Percentiles rank a stretch among this genome's conserved stretches.
Evolutionary conservation across 2,329 filamentous ascomycete genomes (phyloP).

Genomic region (Trichoderma polysporum): DNA sequence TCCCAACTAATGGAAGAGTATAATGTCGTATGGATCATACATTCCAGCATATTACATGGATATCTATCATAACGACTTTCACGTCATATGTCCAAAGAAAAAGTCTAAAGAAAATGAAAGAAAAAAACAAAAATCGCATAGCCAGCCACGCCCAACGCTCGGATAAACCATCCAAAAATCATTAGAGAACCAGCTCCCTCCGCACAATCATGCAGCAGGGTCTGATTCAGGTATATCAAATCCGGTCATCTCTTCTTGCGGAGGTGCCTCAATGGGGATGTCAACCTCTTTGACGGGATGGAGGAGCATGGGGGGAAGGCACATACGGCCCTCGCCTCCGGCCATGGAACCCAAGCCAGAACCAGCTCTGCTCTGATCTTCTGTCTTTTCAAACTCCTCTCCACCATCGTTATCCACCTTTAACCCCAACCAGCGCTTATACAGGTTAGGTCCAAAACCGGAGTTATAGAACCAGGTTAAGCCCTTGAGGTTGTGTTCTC

Average conservation of each 20-base stretch:
- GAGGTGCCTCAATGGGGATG: constrained; percentile 59
- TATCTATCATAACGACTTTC: constrained; percentile 8
- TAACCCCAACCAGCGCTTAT: constrained; percentile 82
- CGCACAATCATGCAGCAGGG: constrained; percentile 38
- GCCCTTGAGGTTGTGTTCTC: constrained; percentile 85
- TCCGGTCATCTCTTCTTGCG: constrained; percentile 47
- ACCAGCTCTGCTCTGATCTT: constrained; percentile 52
- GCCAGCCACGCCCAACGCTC: not conserved
- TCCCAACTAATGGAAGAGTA: constrained; percentile 1
- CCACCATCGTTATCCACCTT: constrained; percentile 76
- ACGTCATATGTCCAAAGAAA: constrained; percentile 6
- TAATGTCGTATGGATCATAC: constrained; percentile 13
- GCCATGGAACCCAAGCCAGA: constrained; percentile 53
- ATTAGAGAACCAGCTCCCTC: not conserved
- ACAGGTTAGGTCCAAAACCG: constrained; percentile 77
- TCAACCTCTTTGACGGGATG: constrained; percentile 83
- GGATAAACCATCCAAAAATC: not conserved
- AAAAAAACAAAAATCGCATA: not conserved
- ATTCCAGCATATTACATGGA: constrained; percentile 4
- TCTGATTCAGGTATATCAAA: constrained; percentile 43
- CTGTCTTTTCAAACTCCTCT: constrained; percentile 68
- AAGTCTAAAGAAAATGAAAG: not conserved
- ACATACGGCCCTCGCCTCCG: constrained; percentile 81
- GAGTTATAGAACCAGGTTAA: constrained; percentile 92
- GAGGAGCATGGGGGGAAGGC: constrained; percentile 81